Percentiles rank a stretch among this genome's conserved stretches.
phyloP scores from a whole-genome alignment of 352 stramenopile species.

The Phytophthora pseudosyringae region DNA sequence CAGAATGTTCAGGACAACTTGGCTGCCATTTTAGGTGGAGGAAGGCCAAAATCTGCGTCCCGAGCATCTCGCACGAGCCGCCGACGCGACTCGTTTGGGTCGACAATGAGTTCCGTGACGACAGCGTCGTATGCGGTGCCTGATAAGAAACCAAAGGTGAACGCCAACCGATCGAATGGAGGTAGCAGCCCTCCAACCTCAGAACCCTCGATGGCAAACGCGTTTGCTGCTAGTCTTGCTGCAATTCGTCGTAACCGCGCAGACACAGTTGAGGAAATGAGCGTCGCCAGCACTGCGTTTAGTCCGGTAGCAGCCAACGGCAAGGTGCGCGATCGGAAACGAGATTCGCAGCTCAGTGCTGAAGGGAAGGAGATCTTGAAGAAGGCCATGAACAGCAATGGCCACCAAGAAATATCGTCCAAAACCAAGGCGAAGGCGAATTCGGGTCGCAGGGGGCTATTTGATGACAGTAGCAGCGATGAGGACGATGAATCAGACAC shows the following conservation, averaged over 20 bases:
- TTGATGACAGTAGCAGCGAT: conserved; percentile 81
- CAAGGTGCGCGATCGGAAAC: conserved; percentile 59
- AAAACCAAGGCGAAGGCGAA: conserved; percentile 36
- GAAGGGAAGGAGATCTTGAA: conserved; percentile 80
- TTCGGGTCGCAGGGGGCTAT: conserved; percentile 66
- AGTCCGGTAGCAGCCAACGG: conserved; percentile 30
- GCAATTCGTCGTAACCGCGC: conserved; percentile 75
- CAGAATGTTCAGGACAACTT: conserved; percentile 60
- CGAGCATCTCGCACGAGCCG: conserved; percentile 30
- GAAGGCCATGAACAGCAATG: conserved; percentile 59
- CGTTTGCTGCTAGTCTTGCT: conserved; percentile 75
- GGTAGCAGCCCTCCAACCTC: conserved; percentile 14
- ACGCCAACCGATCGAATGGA: conserved; percentile 19
- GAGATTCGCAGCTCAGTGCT: conserved; percentile 75
- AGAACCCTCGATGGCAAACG: conserved; percentile 61
- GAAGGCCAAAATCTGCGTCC: conserved; percentile 35
- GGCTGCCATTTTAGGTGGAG: conserved; percentile 68
- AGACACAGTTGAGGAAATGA: conserved; percentile 64
- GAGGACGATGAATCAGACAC: conserved; percentile 54
- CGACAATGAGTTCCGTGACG: conserved; percentile 40
- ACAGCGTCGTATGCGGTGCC: conserved; percentile 20
- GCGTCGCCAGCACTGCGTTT: conserved; percentile 13
- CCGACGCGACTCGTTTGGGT: conserved; percentile 68
- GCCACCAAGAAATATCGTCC: conserved; percentile 8
- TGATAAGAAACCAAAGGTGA: conserved; percentile 34